These are phyloP conservation scores for Trichoderma asperelloides DNA, from an alignment of 495 filamentous ascomycete genomes.

Conservation along the genomic window DNA sequence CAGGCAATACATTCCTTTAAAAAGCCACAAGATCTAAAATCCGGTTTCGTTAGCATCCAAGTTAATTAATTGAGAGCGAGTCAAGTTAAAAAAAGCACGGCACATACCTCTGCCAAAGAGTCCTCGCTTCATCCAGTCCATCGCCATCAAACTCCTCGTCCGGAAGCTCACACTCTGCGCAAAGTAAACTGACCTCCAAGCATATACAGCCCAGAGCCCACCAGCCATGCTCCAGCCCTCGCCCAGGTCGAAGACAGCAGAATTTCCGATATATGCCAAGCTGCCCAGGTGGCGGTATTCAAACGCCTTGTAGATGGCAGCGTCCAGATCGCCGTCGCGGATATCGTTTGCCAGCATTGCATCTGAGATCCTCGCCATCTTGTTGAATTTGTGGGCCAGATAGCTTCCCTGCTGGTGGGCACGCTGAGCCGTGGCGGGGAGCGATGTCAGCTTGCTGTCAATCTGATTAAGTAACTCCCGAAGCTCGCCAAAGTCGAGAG, in stretches of 20 bases:
- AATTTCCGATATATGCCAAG: slow-evolving; percentile 92
- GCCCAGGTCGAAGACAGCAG: slow-evolving; percentile 82
- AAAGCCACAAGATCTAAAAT: not conserved
- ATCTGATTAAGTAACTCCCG: slow-evolving; percentile 82
- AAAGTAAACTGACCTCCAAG: slow-evolving; percentile 96
- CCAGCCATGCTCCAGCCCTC: slow-evolving; percentile 68
- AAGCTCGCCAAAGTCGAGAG: slow-evolving; percentile 87
- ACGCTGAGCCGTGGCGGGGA: slow-evolving; percentile 89
- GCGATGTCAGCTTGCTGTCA: slow-evolving; percentile 76
- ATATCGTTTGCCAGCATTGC: slow-evolving; percentile 74
- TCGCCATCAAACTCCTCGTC: slow-evolving; percentile 81
- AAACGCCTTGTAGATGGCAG: slow-evolving; percentile 90
- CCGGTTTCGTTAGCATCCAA: not conserved
- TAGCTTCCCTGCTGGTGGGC: slow-evolving; percentile 96
- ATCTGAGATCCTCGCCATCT: slow-evolving; percentile 69
- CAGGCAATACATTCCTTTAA: not conserved
- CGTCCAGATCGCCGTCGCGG: slow-evolving; percentile 82
- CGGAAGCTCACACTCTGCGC: slow-evolving; percentile 92
- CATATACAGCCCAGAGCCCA: slow-evolving; percentile 87
- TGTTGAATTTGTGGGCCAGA: slow-evolving; percentile 88
- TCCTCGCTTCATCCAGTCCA: slow-evolving; percentile 97
- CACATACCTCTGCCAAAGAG: slow-evolving; percentile 89
- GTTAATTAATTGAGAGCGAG: not conserved
- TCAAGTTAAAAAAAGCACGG: not conserved
- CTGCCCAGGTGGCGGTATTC: slow-evolving; percentile 89